Evolutionary conservation across 352 stramenopile genomes (phyloP), one percentile per base, ranked within the genome.

Genomic region (Phytophthora lateralis): DNA sequence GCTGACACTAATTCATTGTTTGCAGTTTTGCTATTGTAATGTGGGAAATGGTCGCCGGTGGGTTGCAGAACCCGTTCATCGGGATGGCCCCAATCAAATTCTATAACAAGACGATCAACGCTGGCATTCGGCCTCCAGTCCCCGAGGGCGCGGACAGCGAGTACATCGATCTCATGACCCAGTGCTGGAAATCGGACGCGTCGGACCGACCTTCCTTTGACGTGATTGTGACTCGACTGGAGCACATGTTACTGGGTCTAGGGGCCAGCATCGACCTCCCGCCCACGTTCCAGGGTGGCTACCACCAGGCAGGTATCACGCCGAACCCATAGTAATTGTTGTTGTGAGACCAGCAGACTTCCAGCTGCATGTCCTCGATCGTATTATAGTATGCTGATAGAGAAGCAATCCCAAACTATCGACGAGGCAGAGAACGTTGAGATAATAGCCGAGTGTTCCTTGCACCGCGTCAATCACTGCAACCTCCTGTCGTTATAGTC

Each of bases 11-110:
- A 21, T 30, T 47, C 14, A 55, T 11, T 42, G 20, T n/a, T 26
- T 26, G 30, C 35, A 95, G 88, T 60, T 95, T 96, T 72, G 88
- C 85, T 18, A 89, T 96, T 53, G 88, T 96, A 17, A 96, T 96
- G 88, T 96, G 88, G 88, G 88, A 96, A 70, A 95, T 96, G 79
- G 86, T 96, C 38, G 88, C 88, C n/a, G 84, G 82, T 20, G 73
- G 66, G 6, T 53, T 87, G 41, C 80, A 91, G 46, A 96, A 96
- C 52, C 85, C 80, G 49, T 96, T 96, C 66, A 91, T 96, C 44
- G 88, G 88, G 35, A 96, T 96, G 88, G 88, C 88, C 6, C 88
- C 88, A 10, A 93, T 96, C 69, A 96, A 96, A 55, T 96, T 95
- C 54, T 96, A 96, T 74, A 92, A 93, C 64, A 87, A 96, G 58